Base-by-base conservation (phyloP, 1,139 yeast species). In the Kurtzmaniella quercitrusa region DNA sequence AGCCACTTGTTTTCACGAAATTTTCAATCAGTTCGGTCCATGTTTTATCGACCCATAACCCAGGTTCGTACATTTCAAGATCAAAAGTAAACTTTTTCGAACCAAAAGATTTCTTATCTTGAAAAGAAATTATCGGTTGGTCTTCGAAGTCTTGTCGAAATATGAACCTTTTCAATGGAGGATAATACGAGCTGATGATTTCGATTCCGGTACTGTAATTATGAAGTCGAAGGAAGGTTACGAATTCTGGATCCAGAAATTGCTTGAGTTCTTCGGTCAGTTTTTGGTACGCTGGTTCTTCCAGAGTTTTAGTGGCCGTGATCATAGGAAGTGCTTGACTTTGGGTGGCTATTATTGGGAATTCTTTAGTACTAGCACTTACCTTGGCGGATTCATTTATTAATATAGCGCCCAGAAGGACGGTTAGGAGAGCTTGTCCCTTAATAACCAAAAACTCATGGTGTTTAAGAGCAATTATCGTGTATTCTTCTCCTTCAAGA, bases 401-500 rank as follows among this genome's bases (percentile, higher is more conserved):
- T 9, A 81, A 56, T 0, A 69, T 55, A 0, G 82, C 78, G 14
- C 96, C 96, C 52, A 78, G 66, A 41, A 76, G 68, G 0, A 87
- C 66, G 5, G 65, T 63, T 19, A 87, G 41, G 6, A 50, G 55
- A 51, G 74, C 83, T 48, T 78, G 81, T 0, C 96, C 96, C 37
- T 73, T 69, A 2, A 86, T 46, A 26, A 80, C 60, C 2, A 87
- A 50, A 33, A 62, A 65, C 51, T 86, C 85, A 36, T 65, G 62
- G 3, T 56, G 54, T 39, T 63, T 64, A 17, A 82, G 59, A 0
- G 79, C 83, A 19, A 80, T 42, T 4, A 63, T 49, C 1, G 72
- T 60, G 36, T 61, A 54, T 6, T 61, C 53, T 9, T 20, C 16
- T 2, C 23, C 16, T 8, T n/a, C 16, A 19, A 19, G 12, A 8